Evolutionary conservation across 768 basidiomycete species (phyloP), one percentile per base, ranked within the genome.

Genomic region (Artomyces pyxidatus): DNA sequence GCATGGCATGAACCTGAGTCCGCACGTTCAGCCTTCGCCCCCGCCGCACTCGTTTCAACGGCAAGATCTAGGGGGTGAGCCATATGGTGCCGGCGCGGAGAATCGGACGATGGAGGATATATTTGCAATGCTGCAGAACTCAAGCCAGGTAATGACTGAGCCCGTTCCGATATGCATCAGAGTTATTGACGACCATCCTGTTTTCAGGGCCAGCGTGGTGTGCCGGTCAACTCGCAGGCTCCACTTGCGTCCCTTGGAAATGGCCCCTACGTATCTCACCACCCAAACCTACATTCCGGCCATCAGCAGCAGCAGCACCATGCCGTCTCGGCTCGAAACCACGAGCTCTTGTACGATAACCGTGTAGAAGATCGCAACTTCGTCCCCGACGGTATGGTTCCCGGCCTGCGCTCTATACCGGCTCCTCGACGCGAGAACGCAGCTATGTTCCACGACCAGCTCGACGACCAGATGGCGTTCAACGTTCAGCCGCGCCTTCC

Each of bases 321-420:
- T 22, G 60, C 67, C n/a, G 55, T 64, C 6, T 64, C 68, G 14
- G 68, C 65, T 44, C 73, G 69, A 56, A 81, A 82, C 21, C 68
- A 83, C 35, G 86, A 88, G 37, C 63, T 84, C 3, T 61, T 88
- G 27, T 87, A 86, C 59, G 85, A 88, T 46, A 84, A 80, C 57
- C 80, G 81, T 22, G 62, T 80, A 35, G 85, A 90, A 45, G 86
- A 87, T 58, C 75, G 87, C 53, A 79, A 74, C 56, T 91, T 91
- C 56, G 76, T 87, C 22, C 85, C 88, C 9, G 86, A 91, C 65
- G 85, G 85, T 25, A 80, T 91, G 78, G 88, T 91, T 14, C 88
- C 89, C 22, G 89, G 88, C 8, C 73, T 91, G 27, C 81, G 88
- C 32, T 74, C 82, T 26, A 74, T 73, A 32, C 79, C 76, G 41